Evolutionary conservation across 192 early-diverging fungal genomes (phyloP).

Genomic region (Linnemannia elongata): DNA sequence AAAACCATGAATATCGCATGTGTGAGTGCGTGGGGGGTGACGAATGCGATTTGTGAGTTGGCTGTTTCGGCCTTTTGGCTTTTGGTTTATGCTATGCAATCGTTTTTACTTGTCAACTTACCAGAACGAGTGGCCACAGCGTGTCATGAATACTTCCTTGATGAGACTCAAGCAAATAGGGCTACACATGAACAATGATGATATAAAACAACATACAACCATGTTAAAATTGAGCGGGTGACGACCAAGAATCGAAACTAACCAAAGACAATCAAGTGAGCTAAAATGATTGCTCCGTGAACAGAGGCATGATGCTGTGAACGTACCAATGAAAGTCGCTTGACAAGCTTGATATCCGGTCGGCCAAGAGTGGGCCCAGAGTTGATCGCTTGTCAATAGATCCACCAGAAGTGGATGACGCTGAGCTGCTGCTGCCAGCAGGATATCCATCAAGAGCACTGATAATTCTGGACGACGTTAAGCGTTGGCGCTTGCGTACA

Average conservation of each 20-base stretch:
- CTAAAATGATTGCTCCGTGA: no score
- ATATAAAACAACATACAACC: not conserved
- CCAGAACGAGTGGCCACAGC: constrained; percentile 92
- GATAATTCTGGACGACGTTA: constrained; percentile 22
- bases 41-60: not conserved
- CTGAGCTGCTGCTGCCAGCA: not conserved
- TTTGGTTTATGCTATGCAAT: not conserved
- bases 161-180: constrained; percentile 84
- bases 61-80: not conserved
- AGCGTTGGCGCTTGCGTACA: constrained; percentile 46
- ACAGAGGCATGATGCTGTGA: not conserved
- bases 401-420: not conserved
- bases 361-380: not conserved
- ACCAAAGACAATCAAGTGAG: not conserved
- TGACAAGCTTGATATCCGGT: constrained; percentile 13
- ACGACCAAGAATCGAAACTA: not conserved
- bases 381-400: not conserved
- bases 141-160: constrained; percentile 80
- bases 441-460: not conserved
- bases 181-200: constrained; percentile 41
- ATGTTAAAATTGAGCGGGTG: not conserved
- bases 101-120: constrained; percentile 31
- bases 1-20: constrained; percentile 6
- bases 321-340: constrained; percentile 44
- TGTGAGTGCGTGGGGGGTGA: not conserved